Evolutionary conservation across 352 stramenopile genomes (phyloP).

Genomic region (Phytophthora boehmeriae): DNA sequence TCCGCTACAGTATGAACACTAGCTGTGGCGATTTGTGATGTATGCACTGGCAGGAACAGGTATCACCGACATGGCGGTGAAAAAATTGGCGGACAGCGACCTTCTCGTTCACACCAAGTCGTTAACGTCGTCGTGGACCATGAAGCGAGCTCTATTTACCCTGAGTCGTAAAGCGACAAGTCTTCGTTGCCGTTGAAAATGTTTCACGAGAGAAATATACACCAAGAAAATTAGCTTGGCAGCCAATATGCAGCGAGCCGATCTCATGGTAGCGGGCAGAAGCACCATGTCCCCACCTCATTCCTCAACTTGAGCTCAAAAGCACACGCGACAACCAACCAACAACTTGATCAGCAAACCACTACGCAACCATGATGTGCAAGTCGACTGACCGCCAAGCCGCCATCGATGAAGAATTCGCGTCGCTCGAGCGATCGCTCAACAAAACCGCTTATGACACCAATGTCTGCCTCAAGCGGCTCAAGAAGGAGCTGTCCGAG

Average conservation of each 20-base stretch:
- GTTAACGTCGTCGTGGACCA: no score
- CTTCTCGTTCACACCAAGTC: constrained; percentile 17
- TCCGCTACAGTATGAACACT: constrained; percentile 20
- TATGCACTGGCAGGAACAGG: constrained; percentile 6
- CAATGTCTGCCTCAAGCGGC: neutral
- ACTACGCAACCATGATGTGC: neutral
- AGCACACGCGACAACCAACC: neutral
- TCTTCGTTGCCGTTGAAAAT: no score
- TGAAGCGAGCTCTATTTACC: no score
- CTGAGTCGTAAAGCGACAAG: no score
- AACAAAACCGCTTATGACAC: neutral
- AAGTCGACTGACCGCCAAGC: neutral
- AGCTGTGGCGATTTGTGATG: constrained; percentile 1
- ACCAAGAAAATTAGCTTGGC: no score
- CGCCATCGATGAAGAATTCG: neutral
- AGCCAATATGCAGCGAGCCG: no score
- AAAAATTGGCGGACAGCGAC: neutral
- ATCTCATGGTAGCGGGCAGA: neutral
- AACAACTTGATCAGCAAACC: neutral
- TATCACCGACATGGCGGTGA: neutral
- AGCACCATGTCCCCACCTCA: neutral
- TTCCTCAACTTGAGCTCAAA: neutral
- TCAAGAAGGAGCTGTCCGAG: neutral
- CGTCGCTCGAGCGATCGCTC: neutral
- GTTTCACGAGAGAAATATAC: no score